A percentile compares a stretch with the other conserved stretches of the same genome.
phyloP scores from a whole-genome alignment of 148 eudicot species.

The Bassia scoparia region DNA sequence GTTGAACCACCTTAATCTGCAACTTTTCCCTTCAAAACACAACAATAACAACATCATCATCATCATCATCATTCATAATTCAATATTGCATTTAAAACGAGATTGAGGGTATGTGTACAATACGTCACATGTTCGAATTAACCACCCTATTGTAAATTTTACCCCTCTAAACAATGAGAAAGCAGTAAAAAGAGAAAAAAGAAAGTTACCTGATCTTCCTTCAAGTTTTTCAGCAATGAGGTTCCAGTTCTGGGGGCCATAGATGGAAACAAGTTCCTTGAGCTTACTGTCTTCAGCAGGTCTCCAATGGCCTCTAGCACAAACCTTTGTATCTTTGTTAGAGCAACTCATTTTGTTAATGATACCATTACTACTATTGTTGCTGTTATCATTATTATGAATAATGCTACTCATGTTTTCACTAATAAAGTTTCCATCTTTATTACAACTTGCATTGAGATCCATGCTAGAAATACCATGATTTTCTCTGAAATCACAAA shows the following conservation, averaged over 20 bases:
- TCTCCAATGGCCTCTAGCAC: slow-evolving; percentile 88
- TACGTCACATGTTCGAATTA: no score
- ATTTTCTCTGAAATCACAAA: slow-evolving; percentile 24
- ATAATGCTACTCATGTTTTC: background rate
- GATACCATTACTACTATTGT: slow-evolving; percentile 10
- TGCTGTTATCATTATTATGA: background rate
- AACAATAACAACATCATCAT: no score
- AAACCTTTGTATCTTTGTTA: slow-evolving; percentile 25
- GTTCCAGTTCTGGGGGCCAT: slow-evolving; percentile 90
- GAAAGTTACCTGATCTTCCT: slow-evolving; percentile 68
- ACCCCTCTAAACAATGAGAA: background rate
- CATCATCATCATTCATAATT: no score
- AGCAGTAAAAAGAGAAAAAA: background rate
- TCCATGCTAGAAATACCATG: slow-evolving; percentile 27
- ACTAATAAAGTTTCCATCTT: slow-evolving; percentile 16
- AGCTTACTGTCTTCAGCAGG: slow-evolving; percentile 74
- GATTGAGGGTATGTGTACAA: no score
- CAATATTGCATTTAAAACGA: no score
- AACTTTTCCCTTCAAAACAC: slow-evolving; percentile 81
- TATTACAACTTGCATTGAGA: slow-evolving; percentile 28
- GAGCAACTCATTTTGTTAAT: background rate
- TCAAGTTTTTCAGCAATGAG: slow-evolving; percentile 75
- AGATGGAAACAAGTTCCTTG: slow-evolving; percentile 67
- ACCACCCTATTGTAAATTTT: no score
- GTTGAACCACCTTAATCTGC: slow-evolving; percentile 90